Evolutionary conservation across 2,329 filamentous ascomycete genomes (phyloP), one percentile per base, ranked within the genome.

Genomic region (Aspergillus pseudotamarii): DNA sequence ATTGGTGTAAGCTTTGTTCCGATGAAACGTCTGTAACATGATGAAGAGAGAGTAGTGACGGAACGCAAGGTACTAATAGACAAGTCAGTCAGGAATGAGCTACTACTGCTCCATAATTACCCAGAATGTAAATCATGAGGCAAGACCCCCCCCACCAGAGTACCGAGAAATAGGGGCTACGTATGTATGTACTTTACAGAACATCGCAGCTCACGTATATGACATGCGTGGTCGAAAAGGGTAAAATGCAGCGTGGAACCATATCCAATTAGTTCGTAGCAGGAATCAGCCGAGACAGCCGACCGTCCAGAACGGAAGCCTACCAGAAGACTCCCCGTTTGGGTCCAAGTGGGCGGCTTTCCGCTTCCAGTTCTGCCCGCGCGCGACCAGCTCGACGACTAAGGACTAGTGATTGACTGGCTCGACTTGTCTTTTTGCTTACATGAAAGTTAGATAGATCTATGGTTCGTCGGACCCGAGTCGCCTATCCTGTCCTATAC

Each of bases 331-430:
- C 32, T 57, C 26, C 48, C 51, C 19, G 21, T 41, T 23, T 55
- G 51, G 30, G 46, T 50, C 57, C 23, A 63, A 59, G 64, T 60
- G 63, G 65, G 57, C 53, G 63, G 59, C 59, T 58, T 65, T 69
- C 67, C 67, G 67, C 63, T 65, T 67, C 63, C 64, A 69, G 63
- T 64, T 59, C 61, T 48, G 48, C 43, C 48, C 58, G 21, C 43
- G 6, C 30, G 30, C 51, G 51, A 55, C 51, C 51, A 54, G 19
- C 51, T 55, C 34, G 36, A 55, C 51, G 21, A 55, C 14, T 30
- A 54, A 54, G 19, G 19, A 54, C 51, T 55, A 55, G 34, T 34
- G n/a, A n/a, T 48, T 56, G 32, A 26, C 45, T 30, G 45, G 56
- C 59, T 57, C 61, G 54, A 60, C 57, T 59, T 62, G 60, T 62